A percentile compares a stretch with the other conserved stretches of the same genome.
phyloP scores from a whole-genome alignment of 169 alveolate genomes.

The Theileria sp. region DNA sequence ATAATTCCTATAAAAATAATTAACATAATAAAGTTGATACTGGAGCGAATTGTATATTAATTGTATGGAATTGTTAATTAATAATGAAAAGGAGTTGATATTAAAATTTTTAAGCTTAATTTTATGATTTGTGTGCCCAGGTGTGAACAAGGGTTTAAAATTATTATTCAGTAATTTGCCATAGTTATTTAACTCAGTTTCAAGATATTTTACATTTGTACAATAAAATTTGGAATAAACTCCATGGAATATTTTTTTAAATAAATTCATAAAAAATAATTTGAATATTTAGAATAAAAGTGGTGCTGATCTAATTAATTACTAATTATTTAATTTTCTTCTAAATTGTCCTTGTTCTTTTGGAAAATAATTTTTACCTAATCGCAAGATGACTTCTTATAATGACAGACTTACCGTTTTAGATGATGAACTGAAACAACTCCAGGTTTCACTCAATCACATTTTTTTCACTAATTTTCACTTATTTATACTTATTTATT shows the following conservation, averaged over 20 bases:
- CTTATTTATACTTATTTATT: neutral
- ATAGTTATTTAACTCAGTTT: neutral
- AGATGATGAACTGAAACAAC: conserved; percentile 63
- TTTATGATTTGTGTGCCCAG: neutral
- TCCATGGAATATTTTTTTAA: neutral
- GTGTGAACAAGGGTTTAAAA: neutral
- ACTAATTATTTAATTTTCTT: neutral
- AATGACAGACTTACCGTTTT: conserved; percentile 41
- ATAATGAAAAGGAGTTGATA: conserved; percentile 6
- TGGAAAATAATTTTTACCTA: neutral
- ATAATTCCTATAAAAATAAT: conserved; percentile 20
- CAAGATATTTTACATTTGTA: neutral
- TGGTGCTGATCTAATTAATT: neutral
- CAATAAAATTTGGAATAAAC: neutral
- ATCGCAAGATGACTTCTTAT: conserved; percentile 56
- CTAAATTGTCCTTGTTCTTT: neutral
- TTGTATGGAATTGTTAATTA: conserved; percentile 8
- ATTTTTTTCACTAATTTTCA: neutral
- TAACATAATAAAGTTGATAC: conserved; percentile 1
- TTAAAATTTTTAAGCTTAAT: neutral
- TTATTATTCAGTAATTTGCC: neutral
- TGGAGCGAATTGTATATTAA: conserved; percentile 20
- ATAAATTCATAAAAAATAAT: neutral
- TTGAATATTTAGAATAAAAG: neutral
- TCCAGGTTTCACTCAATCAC: conserved; percentile 27